These are phyloP conservation scores for Fusarium liriodendri DNA, from an alignment of 2,329 filamentous ascomycete genomes.

Conservation along the genomic window DNA sequence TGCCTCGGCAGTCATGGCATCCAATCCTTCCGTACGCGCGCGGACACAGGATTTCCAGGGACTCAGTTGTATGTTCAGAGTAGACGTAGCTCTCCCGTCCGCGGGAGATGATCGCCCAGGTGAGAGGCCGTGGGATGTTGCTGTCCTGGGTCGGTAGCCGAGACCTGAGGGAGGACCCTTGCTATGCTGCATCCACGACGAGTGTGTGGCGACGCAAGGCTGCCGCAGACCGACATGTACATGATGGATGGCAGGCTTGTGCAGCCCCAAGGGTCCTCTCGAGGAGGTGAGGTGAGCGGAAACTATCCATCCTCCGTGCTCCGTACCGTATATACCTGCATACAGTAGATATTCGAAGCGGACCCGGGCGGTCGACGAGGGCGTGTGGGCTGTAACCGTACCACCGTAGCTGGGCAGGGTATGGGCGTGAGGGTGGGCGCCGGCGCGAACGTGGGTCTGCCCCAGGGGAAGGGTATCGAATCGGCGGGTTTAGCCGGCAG, in stretches of 20 bases:
- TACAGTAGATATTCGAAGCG: background rate
- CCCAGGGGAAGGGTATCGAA: constrained; percentile 37
- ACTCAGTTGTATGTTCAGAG: constrained; percentile 2
- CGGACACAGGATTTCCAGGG: constrained; percentile 19
- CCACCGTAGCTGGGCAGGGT: constrained; percentile 11
- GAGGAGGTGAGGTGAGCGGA: background rate
- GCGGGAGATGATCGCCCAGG: constrained; percentile 32
- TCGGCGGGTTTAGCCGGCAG: constrained; percentile 31
- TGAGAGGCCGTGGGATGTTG: constrained; percentile 23
- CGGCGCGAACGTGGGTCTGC: constrained; percentile 26
- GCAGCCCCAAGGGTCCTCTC: constrained; percentile 15
- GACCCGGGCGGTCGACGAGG: constrained; percentile 9
- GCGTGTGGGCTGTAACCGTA: constrained; percentile 21
- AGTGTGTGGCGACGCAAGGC: constrained; percentile 16
- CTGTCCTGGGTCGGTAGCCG: constrained; percentile 29
- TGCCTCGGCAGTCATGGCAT: constrained; percentile 34
- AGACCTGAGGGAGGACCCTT: constrained; percentile 13
- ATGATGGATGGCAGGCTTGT: constrained; percentile 7
- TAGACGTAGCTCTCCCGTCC: constrained; percentile 22
- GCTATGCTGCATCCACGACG: constrained; percentile 27
- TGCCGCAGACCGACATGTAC: constrained; percentile 8
- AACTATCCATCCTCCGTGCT: background rate
- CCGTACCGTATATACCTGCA: background rate
- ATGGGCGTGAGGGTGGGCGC: background rate
- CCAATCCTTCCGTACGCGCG: constrained; percentile 29